Conservation (phyloP, 2,329 filamentous ascomycete genomes). For the Metarhizium sp. region DNA sequence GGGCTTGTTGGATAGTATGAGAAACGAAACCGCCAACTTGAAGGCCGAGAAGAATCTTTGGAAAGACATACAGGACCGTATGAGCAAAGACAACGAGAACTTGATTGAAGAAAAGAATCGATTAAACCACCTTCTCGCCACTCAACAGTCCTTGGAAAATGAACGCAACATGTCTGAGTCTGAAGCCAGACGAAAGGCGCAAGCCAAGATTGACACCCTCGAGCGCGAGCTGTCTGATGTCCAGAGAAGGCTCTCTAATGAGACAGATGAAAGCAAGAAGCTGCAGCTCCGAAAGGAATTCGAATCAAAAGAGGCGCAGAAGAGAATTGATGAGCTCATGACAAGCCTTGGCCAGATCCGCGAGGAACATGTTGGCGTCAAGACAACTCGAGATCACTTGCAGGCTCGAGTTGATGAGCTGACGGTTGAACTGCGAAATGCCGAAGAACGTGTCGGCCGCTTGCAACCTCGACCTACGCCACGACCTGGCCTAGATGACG, state of each 20-base stretch:
- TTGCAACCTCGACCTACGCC: conserved; percentile 72
- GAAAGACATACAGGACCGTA: conserved; percentile 84
- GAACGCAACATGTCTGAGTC: conserved; percentile 80
- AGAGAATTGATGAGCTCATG: conserved; percentile 86
- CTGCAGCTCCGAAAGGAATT: conserved; percentile 77
- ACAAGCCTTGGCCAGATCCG: conserved; percentile 69
- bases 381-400: conserved; percentile 82
- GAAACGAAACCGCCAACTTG: conserved; percentile 83
- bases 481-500: conserved; percentile 38
- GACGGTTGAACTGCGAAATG: conserved; percentile 75
- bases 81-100: conserved; percentile 80
- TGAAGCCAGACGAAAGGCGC: conserved; percentile 71
- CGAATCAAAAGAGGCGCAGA: conserved; percentile 79
- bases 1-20: conserved; percentile 73
- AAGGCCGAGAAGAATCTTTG: conserved; percentile 92
- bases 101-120: conserved; percentile 77
- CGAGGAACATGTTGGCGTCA: conserved; percentile 76
- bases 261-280: conserved; percentile 78
- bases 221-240: conserved; percentile 69
- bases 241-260: conserved; percentile 75
- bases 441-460: conserved; percentile 76
- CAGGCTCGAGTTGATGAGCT: conserved; percentile 84
- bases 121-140: conserved; percentile 72
- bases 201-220: conserved; percentile 66
- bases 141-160: conserved; percentile 82